Percentiles rank a stretch among this genome's conserved stretches.
phyloP scores from a whole-genome alignment of 345 rosid species.

The Microcos paniculata region DNA sequence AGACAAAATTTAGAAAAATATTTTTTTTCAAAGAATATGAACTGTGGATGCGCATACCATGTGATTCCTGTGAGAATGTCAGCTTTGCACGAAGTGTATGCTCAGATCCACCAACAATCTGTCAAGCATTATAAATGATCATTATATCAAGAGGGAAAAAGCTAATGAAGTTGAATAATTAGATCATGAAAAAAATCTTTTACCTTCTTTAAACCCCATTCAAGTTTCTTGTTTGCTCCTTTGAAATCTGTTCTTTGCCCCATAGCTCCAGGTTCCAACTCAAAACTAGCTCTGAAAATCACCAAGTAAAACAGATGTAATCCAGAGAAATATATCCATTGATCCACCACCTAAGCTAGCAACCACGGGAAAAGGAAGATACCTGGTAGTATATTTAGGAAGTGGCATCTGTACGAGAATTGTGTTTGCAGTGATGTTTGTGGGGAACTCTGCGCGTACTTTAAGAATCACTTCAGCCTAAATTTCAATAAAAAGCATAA shows the following conservation, averaged over 20 bases:
- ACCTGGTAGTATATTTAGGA: slow-evolving; percentile 91
- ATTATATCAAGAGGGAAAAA: slow-evolving; percentile 7
- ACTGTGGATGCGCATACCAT: slow-evolving; percentile 39
- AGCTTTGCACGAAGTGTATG: slow-evolving; percentile 89
- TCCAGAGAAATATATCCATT: neutral
- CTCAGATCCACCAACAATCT: slow-evolving; percentile 94
- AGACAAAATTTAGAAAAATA: neutral
- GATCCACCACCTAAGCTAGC: neutral
- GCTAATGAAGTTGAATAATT: neutral
- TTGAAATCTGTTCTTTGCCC: slow-evolving; percentile 94
- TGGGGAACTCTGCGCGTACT: slow-evolving; percentile 77
- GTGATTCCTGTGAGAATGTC: slow-evolving; percentile 89
- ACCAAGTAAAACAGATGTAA: neutral
- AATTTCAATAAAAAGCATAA: slow-evolving; percentile 22
- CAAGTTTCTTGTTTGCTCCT: slow-evolving; percentile 81
- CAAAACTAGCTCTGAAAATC: slow-evolving; percentile 61
- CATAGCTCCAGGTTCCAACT: slow-evolving; percentile 73
- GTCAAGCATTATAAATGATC: slow-evolving; percentile 22
- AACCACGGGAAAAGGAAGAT: slow-evolving; percentile 10
- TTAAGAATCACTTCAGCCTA: slow-evolving; percentile 95
- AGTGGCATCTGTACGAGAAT: slow-evolving; percentile 83
- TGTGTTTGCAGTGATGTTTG: slow-evolving; percentile 85
- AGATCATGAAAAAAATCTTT: neutral
- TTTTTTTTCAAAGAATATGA: neutral
- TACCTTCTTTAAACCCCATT: slow-evolving; percentile 91